Base-by-base conservation (phyloP, 2,329 filamentous ascomycete genomes). In the Chrysoporthe cubensis region DNA sequence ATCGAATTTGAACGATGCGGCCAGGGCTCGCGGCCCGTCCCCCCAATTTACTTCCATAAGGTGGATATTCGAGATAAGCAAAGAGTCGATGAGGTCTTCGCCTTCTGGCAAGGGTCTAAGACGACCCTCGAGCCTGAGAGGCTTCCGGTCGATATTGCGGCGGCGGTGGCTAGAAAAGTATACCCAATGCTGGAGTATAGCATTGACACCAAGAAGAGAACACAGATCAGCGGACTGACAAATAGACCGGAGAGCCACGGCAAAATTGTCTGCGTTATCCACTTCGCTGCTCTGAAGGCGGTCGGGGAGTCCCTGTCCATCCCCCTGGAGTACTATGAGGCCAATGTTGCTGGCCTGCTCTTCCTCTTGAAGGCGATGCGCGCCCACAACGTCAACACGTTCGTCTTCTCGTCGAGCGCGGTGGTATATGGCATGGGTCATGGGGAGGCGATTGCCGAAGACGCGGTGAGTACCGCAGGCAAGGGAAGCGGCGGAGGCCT, bases 261-360 rank as follows among this genome's bases (percentile, higher is more conserved):
- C 26, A 66, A 57, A 32, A 64, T 69, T 2, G 67, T 66, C 32
- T 69, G 64, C 21, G 67, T 66, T 9, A 69, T 69, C 44, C 67
- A 69, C 48, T 69, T 69, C 32, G 67, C 67, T 14, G 67, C 67
- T n/a, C 18, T 69, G 2, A 69, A 69, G 48, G 67, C 67, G 8
- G 67, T 69, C 9, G 64, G 67, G 4, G 67, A 69, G 50, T 69
- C 67, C 1, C 26, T 69, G 26, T 61, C 64, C 44, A 66, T 66
- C 26, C 67, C 67, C 14, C 40, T 69, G 26, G 60, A 66, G 14
- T 69, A 69, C 46, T 69, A 69, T 21, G 67, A 69, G 32, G 65
- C 60, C 54, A 69, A 69, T 37, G 58, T 69, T 5, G 18, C 67
- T 14, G 67, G 67, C 32, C 64, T 66, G 3, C 43, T 69, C 14